Percentiles rank a stretch among this genome's conserved stretches.
These are phyloP conservation scores for Letharia columbiana DNA, from an alignment of 495 filamentous ascomycete genomes.

Conservation along the genomic window DNA sequence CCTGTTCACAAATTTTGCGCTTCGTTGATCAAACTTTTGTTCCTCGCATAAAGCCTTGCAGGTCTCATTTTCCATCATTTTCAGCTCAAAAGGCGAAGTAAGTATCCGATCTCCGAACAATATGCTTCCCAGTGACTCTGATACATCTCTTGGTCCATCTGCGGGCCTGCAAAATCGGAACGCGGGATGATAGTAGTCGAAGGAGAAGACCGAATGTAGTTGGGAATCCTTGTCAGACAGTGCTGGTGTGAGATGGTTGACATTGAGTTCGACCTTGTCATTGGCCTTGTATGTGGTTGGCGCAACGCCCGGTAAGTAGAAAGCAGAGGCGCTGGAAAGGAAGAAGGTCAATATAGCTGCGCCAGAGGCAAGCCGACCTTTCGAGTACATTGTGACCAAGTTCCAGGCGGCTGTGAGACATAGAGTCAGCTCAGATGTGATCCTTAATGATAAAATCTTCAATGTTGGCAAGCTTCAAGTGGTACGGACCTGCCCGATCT, in stretches of 20 bases:
- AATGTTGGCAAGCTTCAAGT: not conserved
- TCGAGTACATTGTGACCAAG: slow-evolving; percentile 6
- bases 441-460: not conserved
- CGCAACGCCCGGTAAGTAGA: slow-evolving; percentile 93
- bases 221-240: slow-evolving; percentile 64
- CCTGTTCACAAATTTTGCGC: slow-evolving; percentile 70
- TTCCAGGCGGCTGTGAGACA: not conserved
- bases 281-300: slow-evolving; percentile 78
- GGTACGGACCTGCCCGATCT: not conserved
- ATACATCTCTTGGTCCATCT: slow-evolving; percentile 58
- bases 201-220: slow-evolving; percentile 82
- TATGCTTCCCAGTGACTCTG: slow-evolving; percentile 90
- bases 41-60: slow-evolving; percentile 70
- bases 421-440: not conserved
- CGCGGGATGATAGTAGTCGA: slow-evolving; percentile 83
- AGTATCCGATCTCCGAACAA: slow-evolving; percentile 93
- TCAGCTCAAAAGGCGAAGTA: slow-evolving; percentile 80
- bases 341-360: slow-evolving; percentile 20
- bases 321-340: slow-evolving; percentile 55
- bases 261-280: slow-evolving; percentile 75
- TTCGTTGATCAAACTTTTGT: slow-evolving; percentile 54
- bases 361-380: not conserved
- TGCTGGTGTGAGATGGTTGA: slow-evolving; percentile 85
- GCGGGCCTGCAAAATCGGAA: slow-evolving; percentile 83
- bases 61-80: slow-evolving; percentile 89